Evolutionary conservation across 139 green algal species (phyloP).

Genomic region (Mesotaenium endlicherianum): DNA sequence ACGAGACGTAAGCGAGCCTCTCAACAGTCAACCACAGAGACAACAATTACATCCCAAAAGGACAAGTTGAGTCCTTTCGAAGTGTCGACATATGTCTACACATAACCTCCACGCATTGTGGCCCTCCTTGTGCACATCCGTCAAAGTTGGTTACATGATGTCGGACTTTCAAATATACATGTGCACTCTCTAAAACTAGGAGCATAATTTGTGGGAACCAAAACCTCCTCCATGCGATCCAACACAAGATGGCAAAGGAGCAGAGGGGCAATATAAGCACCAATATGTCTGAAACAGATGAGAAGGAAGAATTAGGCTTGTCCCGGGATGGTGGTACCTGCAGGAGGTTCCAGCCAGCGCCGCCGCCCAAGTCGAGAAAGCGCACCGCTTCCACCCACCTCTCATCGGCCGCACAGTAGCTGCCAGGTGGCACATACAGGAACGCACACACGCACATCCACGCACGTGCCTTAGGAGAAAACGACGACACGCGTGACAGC

Average conservation of each 20-base stretch:
- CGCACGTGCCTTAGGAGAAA: too few species aligned
- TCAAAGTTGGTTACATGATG: too few species aligned
- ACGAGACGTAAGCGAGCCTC: not conserved
- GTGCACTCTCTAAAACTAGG: too few species aligned
- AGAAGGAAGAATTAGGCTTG: not conserved
- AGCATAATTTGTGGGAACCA: too few species aligned
- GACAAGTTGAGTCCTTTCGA: not conserved
- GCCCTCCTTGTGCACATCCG: too few species aligned
- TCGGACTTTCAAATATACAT: too few species aligned
- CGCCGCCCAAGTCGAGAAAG: conserved; percentile 54
- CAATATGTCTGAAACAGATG: not conserved
- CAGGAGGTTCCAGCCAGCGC: conserved; percentile 58
- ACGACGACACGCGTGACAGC: too few species aligned
- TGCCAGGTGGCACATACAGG: not conserved
- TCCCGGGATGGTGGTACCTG: conserved; percentile 6
- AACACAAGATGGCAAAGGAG: not conserved
- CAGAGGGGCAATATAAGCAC: not conserved
- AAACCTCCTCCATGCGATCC: too few species aligned
- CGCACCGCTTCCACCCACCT: conserved; percentile 56
- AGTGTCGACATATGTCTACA: too few species aligned
- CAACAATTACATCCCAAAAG: not conserved
- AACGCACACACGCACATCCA: too few species aligned
- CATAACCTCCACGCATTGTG: too few species aligned
- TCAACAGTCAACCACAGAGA: not conserved
- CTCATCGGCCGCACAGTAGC: conserved; percentile 65